Conservation (phyloP, 2,329 filamentous ascomycete species). For the Monilinia polystroma region DNA sequence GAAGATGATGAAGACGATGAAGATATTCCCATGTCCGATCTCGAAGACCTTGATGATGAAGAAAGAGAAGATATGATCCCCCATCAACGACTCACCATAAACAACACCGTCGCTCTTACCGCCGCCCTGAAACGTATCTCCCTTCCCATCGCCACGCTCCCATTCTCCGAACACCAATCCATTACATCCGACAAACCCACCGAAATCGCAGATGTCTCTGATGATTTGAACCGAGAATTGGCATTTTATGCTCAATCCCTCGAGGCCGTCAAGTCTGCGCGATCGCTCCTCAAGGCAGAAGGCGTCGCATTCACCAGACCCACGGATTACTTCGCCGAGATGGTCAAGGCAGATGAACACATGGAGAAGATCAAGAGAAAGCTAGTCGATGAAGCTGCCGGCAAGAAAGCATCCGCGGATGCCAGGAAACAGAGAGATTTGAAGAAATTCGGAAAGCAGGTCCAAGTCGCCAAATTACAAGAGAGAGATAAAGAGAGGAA, state of each 20-base stretch:
- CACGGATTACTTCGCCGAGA: conserved; percentile 96
- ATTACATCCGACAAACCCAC: conserved; percentile 68
- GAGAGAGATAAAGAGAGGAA: conserved; percentile 90
- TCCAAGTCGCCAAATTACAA: conserved; percentile 93
- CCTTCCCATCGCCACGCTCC: conserved; percentile 64
- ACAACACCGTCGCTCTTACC: conserved; percentile 87
- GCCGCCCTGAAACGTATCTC: conserved; percentile 77
- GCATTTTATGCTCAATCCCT: conserved; percentile 91
- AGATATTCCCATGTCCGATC: conserved; percentile 85
- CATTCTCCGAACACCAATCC: conserved; percentile 82
- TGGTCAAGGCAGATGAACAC: conserved; percentile 97
- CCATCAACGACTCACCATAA: conserved; percentile 92
- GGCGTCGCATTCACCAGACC: conserved; percentile 84
- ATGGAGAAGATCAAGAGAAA: conserved; percentile 97
- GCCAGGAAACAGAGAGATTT: conserved; percentile 89
- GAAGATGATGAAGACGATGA: conserved; percentile 71
- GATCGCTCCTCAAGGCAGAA: conserved; percentile 75
- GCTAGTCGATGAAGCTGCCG: conserved; percentile 85
- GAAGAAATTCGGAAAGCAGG: conserved; percentile 99
- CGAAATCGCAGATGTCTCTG: conserved; percentile 77
- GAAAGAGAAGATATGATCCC: conserved; percentile 85
- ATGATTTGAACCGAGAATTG: conserved; percentile 88
- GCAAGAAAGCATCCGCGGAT: conserved; percentile 89
- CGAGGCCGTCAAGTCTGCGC: conserved; percentile 71
- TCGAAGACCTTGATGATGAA: conserved; percentile 73